phyloP scores from a whole-genome alignment of 1,284 basidiomycete species.

The Hemileia vastatrix region DNA sequence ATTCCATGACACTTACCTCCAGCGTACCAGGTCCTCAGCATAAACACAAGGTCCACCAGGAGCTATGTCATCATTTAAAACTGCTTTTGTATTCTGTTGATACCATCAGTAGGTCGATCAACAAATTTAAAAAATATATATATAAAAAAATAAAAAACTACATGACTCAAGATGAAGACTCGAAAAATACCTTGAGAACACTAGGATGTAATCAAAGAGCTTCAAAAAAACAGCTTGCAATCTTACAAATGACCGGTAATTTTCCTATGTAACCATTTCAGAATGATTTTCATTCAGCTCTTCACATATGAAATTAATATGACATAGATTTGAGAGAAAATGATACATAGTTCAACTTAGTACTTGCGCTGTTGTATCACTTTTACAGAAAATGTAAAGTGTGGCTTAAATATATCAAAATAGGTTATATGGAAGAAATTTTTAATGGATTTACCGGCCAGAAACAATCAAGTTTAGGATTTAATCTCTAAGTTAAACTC shows the following conservation, averaged over 20 bases:
- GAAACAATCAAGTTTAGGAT: constrained; percentile 28
- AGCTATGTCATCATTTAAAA: constrained; percentile 19
- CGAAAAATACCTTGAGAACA: constrained; percentile 21
- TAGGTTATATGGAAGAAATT: background rate
- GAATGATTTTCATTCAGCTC: constrained; percentile 6
- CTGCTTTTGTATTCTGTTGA: constrained; percentile 18
- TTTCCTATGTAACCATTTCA: constrained; percentile 20
- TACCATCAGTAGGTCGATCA: background rate
- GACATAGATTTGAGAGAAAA: constrained; percentile 20
- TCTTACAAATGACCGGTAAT: constrained; percentile 23
- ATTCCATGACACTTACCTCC: constrained; percentile 5
- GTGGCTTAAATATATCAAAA: too few relatives aligned
- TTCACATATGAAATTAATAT: constrained; percentile 8
- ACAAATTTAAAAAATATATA: background rate
- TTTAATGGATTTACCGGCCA: constrained; percentile 20
- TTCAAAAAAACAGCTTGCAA: constrained; percentile 26
- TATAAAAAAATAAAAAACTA: background rate
- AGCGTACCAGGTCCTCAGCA: constrained; percentile 14
- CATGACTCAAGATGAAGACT: background rate
- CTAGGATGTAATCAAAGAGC: constrained; percentile 27
- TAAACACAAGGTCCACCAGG: constrained; percentile 20
- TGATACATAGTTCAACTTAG: constrained; percentile 28
- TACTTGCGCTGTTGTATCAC: constrained; percentile 28
- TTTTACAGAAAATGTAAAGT: background rate
- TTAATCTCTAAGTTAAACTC: constrained; percentile 27